Evolutionary conservation across 345 rosid species (phyloP), one percentile per base, ranked within the genome.

Genomic region (Melaleuca alternifolia): DNA sequence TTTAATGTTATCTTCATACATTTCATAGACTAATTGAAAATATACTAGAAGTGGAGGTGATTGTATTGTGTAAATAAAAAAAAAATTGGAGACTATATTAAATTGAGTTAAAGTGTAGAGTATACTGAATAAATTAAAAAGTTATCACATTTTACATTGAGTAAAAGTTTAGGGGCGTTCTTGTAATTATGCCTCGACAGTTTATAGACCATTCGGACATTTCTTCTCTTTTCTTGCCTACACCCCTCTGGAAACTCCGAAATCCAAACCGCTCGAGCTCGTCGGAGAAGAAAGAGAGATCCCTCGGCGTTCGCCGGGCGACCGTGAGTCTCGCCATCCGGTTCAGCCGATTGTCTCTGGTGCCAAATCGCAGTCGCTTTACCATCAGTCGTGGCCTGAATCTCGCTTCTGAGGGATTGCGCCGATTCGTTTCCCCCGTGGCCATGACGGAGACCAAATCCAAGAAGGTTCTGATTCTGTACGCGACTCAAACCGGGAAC

Each of bases 401-500:
- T 9, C 46, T 65, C 77, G 77, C 77, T 65, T 41, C 23, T 23
- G 77, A 65, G 7, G 77, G 46, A 33, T 65, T 37, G 1, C 77
- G 77, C 33, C 77, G 77, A 20, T 4, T 16, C 44, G 46, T 1
- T 33, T 18, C 23, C 77, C 57, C 51, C 37, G 33, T 23, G 61
- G 86, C 41, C 54, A 93, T 91, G 98, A 93, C 88, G 85, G 90
- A 89, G 83, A 90, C 88, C 51, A 83, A 86, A 21, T 89, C 84
- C 85, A 84, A 24, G 86, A 91, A 91, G 87, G 90, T 96, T 54
- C 86, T 90, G 51, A 91, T 96, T 71, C 91, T 96, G 56, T 96
- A 94, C 86, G 99, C 98, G 21, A 89, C 96, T 87, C 94, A 97
- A 87, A 97, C 98, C 28, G 98, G 99, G 59, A 95, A 95, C 87